Conservation (phyloP, 2,329 filamentous ascomycete genomes). For the Alternaria conjuncta region DNA sequence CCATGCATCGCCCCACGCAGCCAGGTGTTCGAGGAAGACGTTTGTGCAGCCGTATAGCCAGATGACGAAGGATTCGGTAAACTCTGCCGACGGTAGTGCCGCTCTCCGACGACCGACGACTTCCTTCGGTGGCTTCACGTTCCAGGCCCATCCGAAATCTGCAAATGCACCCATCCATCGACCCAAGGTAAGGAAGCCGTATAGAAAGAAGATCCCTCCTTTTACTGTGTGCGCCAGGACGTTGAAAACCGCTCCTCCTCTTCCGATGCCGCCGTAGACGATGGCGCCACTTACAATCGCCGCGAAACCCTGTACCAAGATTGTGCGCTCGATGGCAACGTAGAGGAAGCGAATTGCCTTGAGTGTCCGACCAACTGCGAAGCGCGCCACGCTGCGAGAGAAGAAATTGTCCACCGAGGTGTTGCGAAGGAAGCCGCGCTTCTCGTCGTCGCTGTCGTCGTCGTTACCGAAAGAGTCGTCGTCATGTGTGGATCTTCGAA, state of each 20-base stretch:
- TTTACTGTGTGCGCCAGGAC: conserved; percentile 94
- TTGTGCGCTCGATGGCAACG: conserved; percentile 74
- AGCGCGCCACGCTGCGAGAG: conserved; percentile 59
- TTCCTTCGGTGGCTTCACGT: conserved; percentile 70
- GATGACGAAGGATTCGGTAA: conserved; percentile 87
- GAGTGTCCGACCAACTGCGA: conserved; percentile 63
- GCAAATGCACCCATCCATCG: conserved; percentile 91
- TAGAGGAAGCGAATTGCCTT: conserved; percentile 66
- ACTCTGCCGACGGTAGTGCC: conserved; percentile 77
- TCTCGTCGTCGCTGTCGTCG: conserved; percentile 53
- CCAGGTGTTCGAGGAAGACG: conserved; percentile 89
- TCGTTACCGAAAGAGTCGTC: conserved; percentile 55
- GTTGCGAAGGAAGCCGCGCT: conserved; percentile 55
- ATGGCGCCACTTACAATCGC: conserved; percentile 74
- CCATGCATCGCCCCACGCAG: conserved; percentile 74
- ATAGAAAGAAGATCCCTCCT: conserved; percentile 93
- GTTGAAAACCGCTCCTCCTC: conserved; percentile 73
- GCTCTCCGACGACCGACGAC: conserved; percentile 68
- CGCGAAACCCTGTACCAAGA: conserved; percentile 79
- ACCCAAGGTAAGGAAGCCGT: conserved; percentile 83
- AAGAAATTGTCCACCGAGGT: conserved; percentile 60
- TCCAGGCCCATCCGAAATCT: conserved; percentile 95
- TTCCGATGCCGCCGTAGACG: conserved; percentile 82
- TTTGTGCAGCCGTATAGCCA: conserved; percentile 89
- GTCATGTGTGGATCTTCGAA: conserved; percentile 48